Evolutionary conservation across 192 early-diverging fungal species (phyloP), one percentile per base, ranked within the genome.

Genomic region (Martensiomyces pterosporus): DNA sequence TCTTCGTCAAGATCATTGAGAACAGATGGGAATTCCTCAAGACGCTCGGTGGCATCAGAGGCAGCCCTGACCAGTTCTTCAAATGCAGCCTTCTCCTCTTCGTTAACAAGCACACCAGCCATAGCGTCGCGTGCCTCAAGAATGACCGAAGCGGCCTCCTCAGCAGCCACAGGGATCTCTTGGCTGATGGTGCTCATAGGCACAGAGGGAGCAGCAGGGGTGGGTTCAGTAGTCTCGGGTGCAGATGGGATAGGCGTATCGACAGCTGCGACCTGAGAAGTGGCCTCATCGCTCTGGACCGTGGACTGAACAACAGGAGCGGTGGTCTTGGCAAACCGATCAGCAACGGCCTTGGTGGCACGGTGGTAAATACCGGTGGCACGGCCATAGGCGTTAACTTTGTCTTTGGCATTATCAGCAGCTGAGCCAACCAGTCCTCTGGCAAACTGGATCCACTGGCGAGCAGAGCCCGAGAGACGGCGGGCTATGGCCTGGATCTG

Each of bases 391-490:
- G 49, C 27, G 1, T 48, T 54, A 24, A 58, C 36, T 17, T 49
- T 52, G 17, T 58, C 55, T 45, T 61, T 61, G 19, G 58, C 58
- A 16, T 34, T 44, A 3, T 43, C 57, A 4, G 49, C 57, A 3
- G 69, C 69, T 10, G 62, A 46, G 3, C 57, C 69, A 13, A 57
- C 47, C 69, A 61, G 65, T 10, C 62, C 58, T 5, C 64, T 47
- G 0, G 71, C 71, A 24, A 48, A 18, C 48, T 75, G 71, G 6
- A 75, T 49, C 71, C 71, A 75, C 45, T 75, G 71, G 9, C 71
- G 55, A 3, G 71, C 71, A 1, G 64, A 62, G 2, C 71, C 71
- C 0, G 64, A 75, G 0, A 67, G 17, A 21, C 36, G 46, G 23
- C 56, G 46, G 9, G 60, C 64, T 19, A 60, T 34, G 21, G 40